These are phyloP conservation scores for Debaryomyces castellii DNA, from an alignment of 805 yeast genomes.

Conservation along the genomic window DNA sequence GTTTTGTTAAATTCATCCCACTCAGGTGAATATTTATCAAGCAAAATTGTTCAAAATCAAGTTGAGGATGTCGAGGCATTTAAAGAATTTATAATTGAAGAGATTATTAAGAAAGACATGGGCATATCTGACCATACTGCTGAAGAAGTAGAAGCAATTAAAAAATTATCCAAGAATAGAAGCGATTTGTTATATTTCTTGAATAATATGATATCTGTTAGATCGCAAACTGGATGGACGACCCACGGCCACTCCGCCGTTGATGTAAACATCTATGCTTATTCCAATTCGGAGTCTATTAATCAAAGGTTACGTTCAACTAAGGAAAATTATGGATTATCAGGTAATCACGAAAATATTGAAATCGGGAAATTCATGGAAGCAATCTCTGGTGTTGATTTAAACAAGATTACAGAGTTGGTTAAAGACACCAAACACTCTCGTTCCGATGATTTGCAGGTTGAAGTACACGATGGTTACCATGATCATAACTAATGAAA, in stretches of 20 bases:
- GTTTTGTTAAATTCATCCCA: conserved; percentile 66
- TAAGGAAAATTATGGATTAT: conserved; percentile 40
- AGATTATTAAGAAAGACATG: conserved; percentile 60
- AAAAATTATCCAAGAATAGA: conserved; percentile 23
- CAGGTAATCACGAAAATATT: conserved; percentile 84
- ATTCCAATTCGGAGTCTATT: conserved; percentile 56
- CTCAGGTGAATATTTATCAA: conserved; percentile 70
- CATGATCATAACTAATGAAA: background rate
- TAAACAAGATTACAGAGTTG: conserved; percentile 48
- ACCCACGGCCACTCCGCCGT: conserved; percentile 97
- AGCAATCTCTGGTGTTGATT: conserved; percentile 46
- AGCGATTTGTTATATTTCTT: conserved; percentile 48
- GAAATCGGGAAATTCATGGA: conserved; percentile 81
- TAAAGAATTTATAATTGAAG: conserved; percentile 47
- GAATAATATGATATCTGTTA: conserved; percentile 69
- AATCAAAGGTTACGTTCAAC: conserved; percentile 32
- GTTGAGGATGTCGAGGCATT: conserved; percentile 19
- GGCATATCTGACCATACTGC: conserved; percentile 60
- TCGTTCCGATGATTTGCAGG: conserved; percentile 17
- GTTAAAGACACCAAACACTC: conserved; percentile 51
- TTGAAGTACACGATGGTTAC: background rate
- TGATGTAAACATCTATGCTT: conserved; percentile 88
- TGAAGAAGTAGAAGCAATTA: conserved; percentile 44
- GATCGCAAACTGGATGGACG: conserved; percentile 94
- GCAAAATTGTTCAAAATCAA: conserved; percentile 40